These are phyloP conservation scores for Phaffomyces opuntiae DNA, from an alignment of 805 yeast genomes.

Conservation along the genomic window DNA sequence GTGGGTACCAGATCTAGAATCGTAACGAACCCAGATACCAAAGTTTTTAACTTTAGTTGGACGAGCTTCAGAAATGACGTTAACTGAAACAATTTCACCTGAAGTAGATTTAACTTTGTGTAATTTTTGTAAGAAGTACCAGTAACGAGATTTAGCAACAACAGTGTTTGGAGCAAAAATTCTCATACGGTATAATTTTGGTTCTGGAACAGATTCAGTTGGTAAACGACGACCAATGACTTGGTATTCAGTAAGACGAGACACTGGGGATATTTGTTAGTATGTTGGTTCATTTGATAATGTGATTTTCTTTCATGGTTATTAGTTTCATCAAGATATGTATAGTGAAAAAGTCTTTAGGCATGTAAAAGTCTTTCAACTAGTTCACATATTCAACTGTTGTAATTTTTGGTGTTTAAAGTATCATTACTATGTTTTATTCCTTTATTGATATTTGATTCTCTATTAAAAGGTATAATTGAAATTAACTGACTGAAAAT, in stretches of 20 bases:
- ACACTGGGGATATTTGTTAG: constrained; percentile 42
- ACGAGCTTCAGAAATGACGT: constrained; percentile 86
- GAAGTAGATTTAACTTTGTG: constrained; percentile 99
- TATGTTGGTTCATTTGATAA: neutral
- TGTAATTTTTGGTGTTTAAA: too few species aligned
- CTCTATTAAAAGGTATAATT: too few species aligned
- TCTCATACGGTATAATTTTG: constrained; percentile 99
- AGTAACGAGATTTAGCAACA: constrained; percentile 99
- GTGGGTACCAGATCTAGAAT: constrained; percentile 99
- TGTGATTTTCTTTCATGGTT: neutral
- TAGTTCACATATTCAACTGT: too few species aligned
- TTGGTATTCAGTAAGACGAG: constrained; percentile 98
- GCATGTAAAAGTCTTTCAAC: too few species aligned
- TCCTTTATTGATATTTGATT: too few species aligned
- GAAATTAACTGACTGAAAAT: too few species aligned
- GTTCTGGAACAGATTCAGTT: constrained; percentile 97
- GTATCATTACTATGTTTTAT: too few species aligned
- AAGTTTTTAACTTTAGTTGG: constrained; percentile 99
- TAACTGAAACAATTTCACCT: constrained; percentile 96
- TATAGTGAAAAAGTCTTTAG: too few species aligned
- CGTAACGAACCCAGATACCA: constrained; percentile 99
- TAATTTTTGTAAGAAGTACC: constrained; percentile 99
- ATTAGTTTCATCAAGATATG: too few species aligned
- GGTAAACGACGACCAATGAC: constrained; percentile 99
- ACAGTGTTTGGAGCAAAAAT: constrained; percentile 98